Conservation (phyloP, 1,284 basidiomycete species). For the Pascua guehoae region DNA sequence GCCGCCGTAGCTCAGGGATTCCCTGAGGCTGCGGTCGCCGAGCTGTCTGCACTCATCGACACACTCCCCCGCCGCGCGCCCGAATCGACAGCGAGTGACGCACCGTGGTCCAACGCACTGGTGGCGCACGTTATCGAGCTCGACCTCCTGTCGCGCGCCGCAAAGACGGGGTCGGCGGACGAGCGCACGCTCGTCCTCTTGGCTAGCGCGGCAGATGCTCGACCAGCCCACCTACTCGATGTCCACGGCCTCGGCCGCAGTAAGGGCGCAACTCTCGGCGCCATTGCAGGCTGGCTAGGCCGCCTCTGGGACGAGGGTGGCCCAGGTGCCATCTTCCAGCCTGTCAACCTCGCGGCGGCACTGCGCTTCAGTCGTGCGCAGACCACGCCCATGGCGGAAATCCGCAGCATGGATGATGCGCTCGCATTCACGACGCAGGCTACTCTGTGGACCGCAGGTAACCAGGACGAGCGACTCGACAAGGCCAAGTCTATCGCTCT, state of each 20-base stretch:
- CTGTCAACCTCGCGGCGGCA: constrained; percentile 22
- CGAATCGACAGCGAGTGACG: constrained; percentile 16
- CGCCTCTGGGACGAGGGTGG: constrained; percentile 24
- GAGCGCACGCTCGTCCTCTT: constrained; percentile 12
- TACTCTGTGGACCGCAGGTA: constrained; percentile 22
- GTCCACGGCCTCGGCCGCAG: constrained; percentile 1
- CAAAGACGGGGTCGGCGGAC: not conserved
- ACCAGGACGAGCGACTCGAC: constrained; percentile 9
- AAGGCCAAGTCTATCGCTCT: constrained; percentile 17
- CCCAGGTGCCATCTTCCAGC: constrained; percentile 32
- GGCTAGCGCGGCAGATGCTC: constrained; percentile 10
- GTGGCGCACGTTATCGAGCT: constrained; percentile 26
- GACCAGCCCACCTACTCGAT: constrained; percentile 11
- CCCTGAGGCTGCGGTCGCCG: constrained; percentile 2
- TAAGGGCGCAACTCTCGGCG: constrained; percentile 8
- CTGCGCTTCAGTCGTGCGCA: constrained; percentile 20
- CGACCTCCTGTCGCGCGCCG: constrained; percentile 11
- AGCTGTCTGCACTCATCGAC: constrained; percentile 15
- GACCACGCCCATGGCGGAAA: constrained; percentile 26
- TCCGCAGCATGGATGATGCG: constrained; percentile 33
- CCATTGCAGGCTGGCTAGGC: constrained; percentile 23
- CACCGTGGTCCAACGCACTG: constrained; percentile 25
- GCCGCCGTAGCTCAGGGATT: constrained; percentile 5
- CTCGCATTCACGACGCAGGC: constrained; percentile 27
- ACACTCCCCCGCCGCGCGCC: constrained; percentile 9